Conservation (phyloP, 352 stramenopile species). For the Pythium oligandrum region DNA sequence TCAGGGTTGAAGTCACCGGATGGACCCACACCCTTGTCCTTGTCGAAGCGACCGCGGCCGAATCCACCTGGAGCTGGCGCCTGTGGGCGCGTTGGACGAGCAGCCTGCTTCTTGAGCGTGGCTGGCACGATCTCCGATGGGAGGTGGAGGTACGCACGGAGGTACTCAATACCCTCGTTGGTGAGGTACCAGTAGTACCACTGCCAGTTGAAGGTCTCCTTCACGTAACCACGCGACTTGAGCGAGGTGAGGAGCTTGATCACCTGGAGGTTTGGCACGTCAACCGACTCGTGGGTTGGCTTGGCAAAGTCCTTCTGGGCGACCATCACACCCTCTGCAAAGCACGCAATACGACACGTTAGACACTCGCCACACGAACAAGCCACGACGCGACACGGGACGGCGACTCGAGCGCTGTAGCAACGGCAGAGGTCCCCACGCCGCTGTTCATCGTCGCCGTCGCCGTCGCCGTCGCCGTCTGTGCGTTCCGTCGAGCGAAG, state of each 20-base stretch:
- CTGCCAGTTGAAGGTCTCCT: conserved; percentile 99
- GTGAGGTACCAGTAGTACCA: conserved; percentile 99
- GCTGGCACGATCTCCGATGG: conserved; percentile 98
- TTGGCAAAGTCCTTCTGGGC: conserved; percentile 87
- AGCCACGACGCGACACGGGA: no score
- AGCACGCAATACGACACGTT: conserved; percentile 2
- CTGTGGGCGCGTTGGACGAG: conserved; percentile 74
- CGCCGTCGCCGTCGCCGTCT: no score
- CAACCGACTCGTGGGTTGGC: conserved; percentile 94
- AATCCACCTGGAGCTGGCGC: conserved; percentile 69
- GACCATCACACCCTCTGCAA: conserved; percentile 85
- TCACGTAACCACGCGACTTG: conserved; percentile 96
- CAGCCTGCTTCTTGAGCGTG: conserved; percentile 97
- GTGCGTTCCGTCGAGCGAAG: background rate
- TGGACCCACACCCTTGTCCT: conserved; percentile 86
- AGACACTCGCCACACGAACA: no score
- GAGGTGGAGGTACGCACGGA: conserved; percentile 97
- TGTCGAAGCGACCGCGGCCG: conserved; percentile 83
- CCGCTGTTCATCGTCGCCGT: no score
- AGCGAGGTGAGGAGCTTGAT: conserved; percentile 98
- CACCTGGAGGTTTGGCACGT: conserved; percentile 98
- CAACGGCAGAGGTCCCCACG: no score
- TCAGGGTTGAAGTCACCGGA: conserved; percentile 88
- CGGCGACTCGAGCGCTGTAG: no score
- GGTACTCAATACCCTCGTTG: conserved; percentile 98